A percentile compares a stretch with the other conserved stretches of the same genome.
These are phyloP conservation scores for Plectranthus barbatus DNA, from an alignment of 257 asterid genomes.

Conservation along the genomic window DNA sequence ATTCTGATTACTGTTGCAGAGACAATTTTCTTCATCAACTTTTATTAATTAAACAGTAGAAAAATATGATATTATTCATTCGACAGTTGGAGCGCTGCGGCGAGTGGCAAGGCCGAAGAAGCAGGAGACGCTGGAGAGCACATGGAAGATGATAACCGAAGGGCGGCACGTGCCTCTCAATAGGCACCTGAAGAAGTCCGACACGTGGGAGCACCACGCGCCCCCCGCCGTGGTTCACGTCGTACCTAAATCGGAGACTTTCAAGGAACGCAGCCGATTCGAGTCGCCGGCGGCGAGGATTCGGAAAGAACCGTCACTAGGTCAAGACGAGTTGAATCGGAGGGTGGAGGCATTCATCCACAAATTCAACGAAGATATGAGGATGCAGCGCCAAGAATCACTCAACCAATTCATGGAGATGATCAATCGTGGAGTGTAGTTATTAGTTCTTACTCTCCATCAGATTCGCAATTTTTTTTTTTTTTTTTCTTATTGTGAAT, in stretches of 20 bases:
- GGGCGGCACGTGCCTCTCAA: constrained; percentile 50
- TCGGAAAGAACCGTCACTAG: constrained; percentile 43
- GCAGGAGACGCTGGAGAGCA: constrained; percentile 61
- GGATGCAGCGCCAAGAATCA: constrained; percentile 63
- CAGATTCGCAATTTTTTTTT: background rate
- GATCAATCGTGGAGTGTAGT: constrained; percentile 43
- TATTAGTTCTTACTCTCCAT: background rate
- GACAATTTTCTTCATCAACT: background rate
- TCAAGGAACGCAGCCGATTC: constrained; percentile 34
- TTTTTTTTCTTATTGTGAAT: too few relatives aligned
- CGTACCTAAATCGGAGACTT: constrained; percentile 38
- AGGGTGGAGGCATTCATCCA: constrained; percentile 58
- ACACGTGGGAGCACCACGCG: constrained; percentile 29
- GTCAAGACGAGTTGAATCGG: constrained; percentile 66
- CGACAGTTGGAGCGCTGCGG: constrained; percentile 12
- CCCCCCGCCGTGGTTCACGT: constrained; percentile 10
- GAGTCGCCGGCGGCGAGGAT: constrained; percentile 22
- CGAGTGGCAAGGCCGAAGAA: constrained; percentile 34
- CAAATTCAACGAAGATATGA: constrained; percentile 60
- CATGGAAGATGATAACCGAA: constrained; percentile 75
- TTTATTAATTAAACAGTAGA: too few relatives aligned
- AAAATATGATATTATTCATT: background rate
- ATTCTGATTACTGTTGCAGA: background rate
- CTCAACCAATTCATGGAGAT: constrained; percentile 41
- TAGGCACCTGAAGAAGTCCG: constrained; percentile 46